A percentile compares a stretch with the other conserved stretches of the same genome.
These are phyloP conservation scores for Hagleromyces aurorensis DNA, from an alignment of 805 yeast genomes.

Conservation along the genomic window DNA sequence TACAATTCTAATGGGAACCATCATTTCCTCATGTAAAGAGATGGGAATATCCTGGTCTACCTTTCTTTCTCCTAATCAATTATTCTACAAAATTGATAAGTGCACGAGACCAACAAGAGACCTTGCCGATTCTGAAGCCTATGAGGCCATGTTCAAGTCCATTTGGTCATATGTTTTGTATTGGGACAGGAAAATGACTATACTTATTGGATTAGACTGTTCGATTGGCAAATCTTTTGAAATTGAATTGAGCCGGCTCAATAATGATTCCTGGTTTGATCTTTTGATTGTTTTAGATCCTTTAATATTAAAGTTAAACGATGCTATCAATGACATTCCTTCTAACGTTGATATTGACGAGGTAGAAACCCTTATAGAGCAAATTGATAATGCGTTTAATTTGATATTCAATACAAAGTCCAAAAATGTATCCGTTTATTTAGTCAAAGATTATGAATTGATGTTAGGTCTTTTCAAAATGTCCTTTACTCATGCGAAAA, in stretches of 20 bases:
- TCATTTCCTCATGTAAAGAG: slow-evolving; percentile 24
- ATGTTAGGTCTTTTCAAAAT: slow-evolving; percentile 17
- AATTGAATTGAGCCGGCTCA: slow-evolving; percentile 4
- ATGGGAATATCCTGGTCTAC: slow-evolving; percentile 26
- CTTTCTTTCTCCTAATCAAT: slow-evolving; percentile 10
- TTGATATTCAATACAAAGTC: slow-evolving; percentile 7
- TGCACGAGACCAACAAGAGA: slow-evolving; percentile 16
- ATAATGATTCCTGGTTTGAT: slow-evolving; percentile 16
- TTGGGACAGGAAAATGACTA: slow-evolving; percentile 28
- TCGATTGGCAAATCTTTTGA: slow-evolving; percentile 19
- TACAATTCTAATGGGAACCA: slow-evolving; percentile 24
- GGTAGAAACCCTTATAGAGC: slow-evolving; percentile 8
- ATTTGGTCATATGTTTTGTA: slow-evolving; percentile 24
- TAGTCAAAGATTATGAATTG: slow-evolving; percentile 20
- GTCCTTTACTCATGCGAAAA: slow-evolving; percentile 16
- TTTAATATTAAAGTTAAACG: slow-evolving; percentile 12
- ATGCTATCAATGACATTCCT: slow-evolving; percentile 17
- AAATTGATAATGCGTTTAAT: slow-evolving; percentile 6
- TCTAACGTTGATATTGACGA: slow-evolving; percentile 13
- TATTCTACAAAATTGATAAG: slow-evolving; percentile 13
- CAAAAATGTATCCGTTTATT: slow-evolving; percentile 3
- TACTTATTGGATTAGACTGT: slow-evolving; percentile 27
- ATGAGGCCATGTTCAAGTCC: slow-evolving; percentile 12
- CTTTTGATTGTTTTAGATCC: slow-evolving; percentile 15
- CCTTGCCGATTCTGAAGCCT: slow-evolving; percentile 11